Evolutionary conservation across 2,329 filamentous ascomycete species (phyloP), one percentile per base, ranked within the genome.

Genomic region (Neonectria faginata): DNA sequence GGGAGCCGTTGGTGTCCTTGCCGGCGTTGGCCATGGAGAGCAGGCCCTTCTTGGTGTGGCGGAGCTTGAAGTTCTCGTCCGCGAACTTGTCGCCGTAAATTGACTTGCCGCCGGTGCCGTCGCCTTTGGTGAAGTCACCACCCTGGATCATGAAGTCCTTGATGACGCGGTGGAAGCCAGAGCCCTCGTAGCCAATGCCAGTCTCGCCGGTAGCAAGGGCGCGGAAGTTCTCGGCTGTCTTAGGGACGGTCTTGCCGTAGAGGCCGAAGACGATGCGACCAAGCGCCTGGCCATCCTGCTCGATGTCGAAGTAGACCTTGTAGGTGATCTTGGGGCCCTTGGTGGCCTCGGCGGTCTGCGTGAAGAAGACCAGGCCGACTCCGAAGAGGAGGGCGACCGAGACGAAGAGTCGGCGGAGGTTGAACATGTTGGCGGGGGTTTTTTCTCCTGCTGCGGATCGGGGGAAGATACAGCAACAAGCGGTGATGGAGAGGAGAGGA

Each of bases 31-130:
- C 92, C 92, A 93, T 96, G 81, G 91, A 93, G 70, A 96, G 84
- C 56, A 93, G 83, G 75, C 92, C 92, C 81, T 89, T 91, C 88
- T 93, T 94, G 85, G 86, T 88, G 89, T 97, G 93, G 87, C 94
- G 94, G 78, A 95, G 87, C 90, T 96, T 95, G 88, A 97, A 96
- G 91, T 95, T 96, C 89, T 97, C 92, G 76, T 97, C 92, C 70
- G 88, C 82, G 83, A 96, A 96, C 83, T 92, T 92, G 74, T 88
- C 85, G 75, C 92, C 92, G 79, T 95, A 96, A 84, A 96, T 95
- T 70, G 91, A 93, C 87, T 94, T 94, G 81, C 92, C 92, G 78
- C 92, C 92, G 68, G 92, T 94, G 75, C 92, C 89, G 75, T 96
- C 92, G 63, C 89, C 89, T 72, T 88, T 91, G 80, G 92, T 95